A percentile compares a stretch with the other conserved stretches of the same genome.
These are phyloP conservation scores for Noccaea caerulescens DNA, from an alignment of 345 rosid genomes.

Conservation along the genomic window DNA sequence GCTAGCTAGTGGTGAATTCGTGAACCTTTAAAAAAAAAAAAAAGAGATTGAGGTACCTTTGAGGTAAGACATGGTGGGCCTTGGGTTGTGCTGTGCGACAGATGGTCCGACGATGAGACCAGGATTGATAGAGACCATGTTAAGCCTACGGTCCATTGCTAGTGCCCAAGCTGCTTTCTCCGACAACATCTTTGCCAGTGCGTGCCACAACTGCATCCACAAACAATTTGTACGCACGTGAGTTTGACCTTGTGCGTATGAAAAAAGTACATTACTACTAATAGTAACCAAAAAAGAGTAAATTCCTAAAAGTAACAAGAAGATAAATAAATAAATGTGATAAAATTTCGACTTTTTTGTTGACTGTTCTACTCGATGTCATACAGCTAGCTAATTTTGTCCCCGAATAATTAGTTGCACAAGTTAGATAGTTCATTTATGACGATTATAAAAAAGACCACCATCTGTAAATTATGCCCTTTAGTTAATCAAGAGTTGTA, in stretches of 20 bases:
- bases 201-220: conserved; percentile 75
- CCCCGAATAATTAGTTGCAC: conserved; percentile 38
- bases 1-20: neutral
- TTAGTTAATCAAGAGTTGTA: conserved; percentile 27
- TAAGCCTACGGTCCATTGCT: conserved; percentile 81
- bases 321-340: neutral
- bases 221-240: conserved; percentile 20
- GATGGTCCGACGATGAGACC: conserved; percentile 82
- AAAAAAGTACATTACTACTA: conserved; percentile 10
- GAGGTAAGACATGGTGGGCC: conserved; percentile 76
- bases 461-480: conserved; percentile 23
- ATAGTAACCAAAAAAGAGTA: conserved; percentile 1
- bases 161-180: conserved; percentile 96
- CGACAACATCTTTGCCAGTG: conserved; percentile 74
- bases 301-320: conserved; percentile 3
- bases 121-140: conserved; percentile 87
- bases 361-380: conserved; percentile 25
- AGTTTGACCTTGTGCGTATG: conserved; percentile 14
- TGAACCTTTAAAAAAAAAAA: neutral
- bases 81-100: conserved; percentile 72
- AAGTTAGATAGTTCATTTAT: conserved; percentile 42
- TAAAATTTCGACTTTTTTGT: conserved; percentile 20
- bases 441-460: conserved; percentile 26
- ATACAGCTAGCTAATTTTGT: conserved; percentile 35
- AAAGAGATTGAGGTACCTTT: conserved; percentile 48